Evolutionary conservation across 2,329 filamentous ascomycete genomes (phyloP), one percentile per base, ranked within the genome.

Genomic region (Ascochyta koolunga): DNA sequence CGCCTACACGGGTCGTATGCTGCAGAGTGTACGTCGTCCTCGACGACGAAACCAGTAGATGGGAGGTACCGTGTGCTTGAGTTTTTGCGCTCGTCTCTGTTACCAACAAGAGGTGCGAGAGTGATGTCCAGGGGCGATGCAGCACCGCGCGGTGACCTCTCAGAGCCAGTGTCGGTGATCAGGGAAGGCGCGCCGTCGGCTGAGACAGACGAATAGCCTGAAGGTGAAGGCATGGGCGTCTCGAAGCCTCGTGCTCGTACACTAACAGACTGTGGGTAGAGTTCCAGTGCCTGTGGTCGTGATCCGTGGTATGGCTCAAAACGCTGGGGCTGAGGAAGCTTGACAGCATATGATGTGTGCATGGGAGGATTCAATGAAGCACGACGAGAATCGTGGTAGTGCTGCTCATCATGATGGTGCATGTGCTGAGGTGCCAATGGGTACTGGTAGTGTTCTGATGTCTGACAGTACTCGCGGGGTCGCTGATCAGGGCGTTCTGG

Each of bases 161-260:
- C 74, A 22, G 78, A 80, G 18, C 78, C 79, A 42, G 70, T 76
- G 70, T 95, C 90, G 0, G 89, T 91, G 43, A 90, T 80, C 58
- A 91, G 80, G 1, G 88, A 89, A 6, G 88, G 88, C 4, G 86
- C 84, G 25, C 80, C 79, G 38, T 89, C 86, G 15, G 82, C 77
- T 2, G 88, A 90, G 33, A 83, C 80, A 47, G 87, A 84, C 2
- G 86, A 88, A 61, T 81, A 84, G 45, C 83, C 80, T 15, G 78
- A 80, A 13, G 87, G 87, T 8, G 87, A 89, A 36, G 84, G 85
- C 62, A 89, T 80, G 31, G 86, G 81, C 9, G 80, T 80, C 53
- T 88, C 85, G 57, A 78, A 75, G 38, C 65, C 63, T 38, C 69
- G 66, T 25, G 63, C 62, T 53, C 71, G 65, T 27, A 62, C 55